Base-by-base conservation (phyloP, 2,329 filamentous ascomycete species). In the Monosporascus sp. region DNA sequence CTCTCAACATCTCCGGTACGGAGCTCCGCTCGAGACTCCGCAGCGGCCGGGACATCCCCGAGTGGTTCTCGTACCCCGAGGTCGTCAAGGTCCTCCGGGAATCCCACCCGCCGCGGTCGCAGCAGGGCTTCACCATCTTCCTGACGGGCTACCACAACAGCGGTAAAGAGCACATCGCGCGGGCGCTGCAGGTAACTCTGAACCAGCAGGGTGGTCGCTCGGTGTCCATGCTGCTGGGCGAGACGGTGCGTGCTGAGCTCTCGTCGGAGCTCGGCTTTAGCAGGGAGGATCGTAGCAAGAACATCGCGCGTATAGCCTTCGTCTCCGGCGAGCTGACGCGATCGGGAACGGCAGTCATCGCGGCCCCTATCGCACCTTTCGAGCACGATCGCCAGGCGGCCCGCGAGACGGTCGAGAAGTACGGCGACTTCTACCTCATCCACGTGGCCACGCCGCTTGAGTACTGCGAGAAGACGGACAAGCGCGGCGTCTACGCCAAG, bases 1-100 rank as follows among this genome's bases (percentile, higher is more conserved):
- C 93, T 50, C 82, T 90, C 62, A 90, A 93, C 77, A 93, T 93
- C 72, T 91, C 86, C 38, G 87, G 87, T 56, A 91, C 88, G 56
- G 94, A 99, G 79, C 89, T 99, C 67, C 92, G 94, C 68, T 84
- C 88, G 68, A 89, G 94, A 65, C 86, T 99, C 59, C 86, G 88
- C 67, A 95, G 88, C 56, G 94, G 94, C 63, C 89, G 89, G 65
- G 90, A 96, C 64, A 99, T 99, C 65, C 94, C 94, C 63, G 91
- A 95, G 74, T 99, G 94, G 94, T 99, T 99, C 83, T 97, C 94
- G 34, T 99, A 99, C 80, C 93, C 94, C 57, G 94, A 99, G 78
- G 94, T 99, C 63, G 94, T 99, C 75, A 86, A 85, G 73, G 94
- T 97, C 48, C 87, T 99, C 57, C 87, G 94, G 66, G 92, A 99